Percentiles rank a stretch among this genome's conserved stretches.
Evolutionary conservation across 2,329 filamentous ascomycete genomes (phyloP).

Genomic region (Xylaria hypoxylon): DNA sequence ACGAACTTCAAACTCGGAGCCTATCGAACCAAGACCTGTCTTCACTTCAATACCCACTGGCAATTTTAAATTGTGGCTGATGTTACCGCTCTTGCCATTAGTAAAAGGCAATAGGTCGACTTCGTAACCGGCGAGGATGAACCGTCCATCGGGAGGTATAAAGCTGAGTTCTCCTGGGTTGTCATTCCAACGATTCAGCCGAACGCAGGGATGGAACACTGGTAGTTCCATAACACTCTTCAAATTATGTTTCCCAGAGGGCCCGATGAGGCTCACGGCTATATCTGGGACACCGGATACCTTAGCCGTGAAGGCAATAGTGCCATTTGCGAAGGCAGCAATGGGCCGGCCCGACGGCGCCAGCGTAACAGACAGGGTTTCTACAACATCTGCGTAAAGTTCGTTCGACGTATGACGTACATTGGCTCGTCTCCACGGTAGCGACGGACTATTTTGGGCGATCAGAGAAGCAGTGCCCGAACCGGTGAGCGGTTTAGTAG

Average conservation of each 20-base stretch:
- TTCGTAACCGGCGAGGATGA: conserved; percentile 93
- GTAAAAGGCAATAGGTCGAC: conserved; percentile 86
- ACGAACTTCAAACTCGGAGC: conserved; percentile 89
- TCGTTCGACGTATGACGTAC: conserved; percentile 97
- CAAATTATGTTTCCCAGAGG: conserved; percentile 83
- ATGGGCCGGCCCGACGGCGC: conserved; percentile 91
- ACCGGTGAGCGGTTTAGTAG: conserved; percentile 64
- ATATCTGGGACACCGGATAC: conserved; percentile 95
- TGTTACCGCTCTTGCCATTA: conserved; percentile 65
- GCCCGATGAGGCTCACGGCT: conserved; percentile 80
- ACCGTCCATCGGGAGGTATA: conserved; percentile 92
- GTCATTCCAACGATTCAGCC: conserved; percentile 89
- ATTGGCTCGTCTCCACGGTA: conserved; percentile 92
- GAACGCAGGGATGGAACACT: conserved; percentile 95
- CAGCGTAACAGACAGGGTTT: conserved; percentile 87
- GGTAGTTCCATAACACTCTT: conserved; percentile 83
- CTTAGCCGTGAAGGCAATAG: conserved; percentile 93
- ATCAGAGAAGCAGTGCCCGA: conserved; percentile 56
- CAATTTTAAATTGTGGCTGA: conserved; percentile 75
- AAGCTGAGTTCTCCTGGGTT: conserved; percentile 93
- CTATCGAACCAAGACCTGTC: conserved; percentile 78
- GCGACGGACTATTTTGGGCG: conserved; percentile 62
- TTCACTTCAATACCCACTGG: conserved; percentile 86
- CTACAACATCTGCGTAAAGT: conserved; percentile 94
- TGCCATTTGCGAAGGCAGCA: conserved; percentile 88